Evolutionary conservation across 2,329 filamentous ascomycete genomes (phyloP).

Genomic region (Fusarium falciforme): DNA sequence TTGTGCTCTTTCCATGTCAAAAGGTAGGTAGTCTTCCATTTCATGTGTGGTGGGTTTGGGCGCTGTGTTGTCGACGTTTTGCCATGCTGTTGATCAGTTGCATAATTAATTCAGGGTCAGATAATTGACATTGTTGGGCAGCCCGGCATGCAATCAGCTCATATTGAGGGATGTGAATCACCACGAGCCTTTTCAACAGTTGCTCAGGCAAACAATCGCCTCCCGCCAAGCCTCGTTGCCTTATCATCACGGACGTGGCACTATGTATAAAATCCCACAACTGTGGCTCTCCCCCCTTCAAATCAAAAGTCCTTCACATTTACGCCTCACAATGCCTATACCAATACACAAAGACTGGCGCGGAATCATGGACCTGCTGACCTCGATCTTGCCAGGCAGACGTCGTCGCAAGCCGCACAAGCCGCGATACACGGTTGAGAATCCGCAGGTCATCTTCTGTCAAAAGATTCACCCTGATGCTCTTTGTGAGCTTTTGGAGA

Average conservation of each 20-base stretch:
- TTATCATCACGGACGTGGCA: neutral
- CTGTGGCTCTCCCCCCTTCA: neutral
- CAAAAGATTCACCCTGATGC: neutral
- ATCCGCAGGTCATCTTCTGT: neutral
- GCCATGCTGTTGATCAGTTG: neutral
- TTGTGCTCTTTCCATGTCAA: neutral
- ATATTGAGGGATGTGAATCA: neutral
- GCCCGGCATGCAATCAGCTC: neutral
- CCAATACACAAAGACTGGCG: neutral
- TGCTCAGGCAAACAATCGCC: neutral
- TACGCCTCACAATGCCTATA: neutral
- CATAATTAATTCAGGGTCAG: neutral
- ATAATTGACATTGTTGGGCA: neutral
- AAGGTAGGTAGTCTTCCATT: neutral
- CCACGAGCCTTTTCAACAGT: neutral
- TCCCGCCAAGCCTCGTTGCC: neutral
- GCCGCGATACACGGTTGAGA: neutral
- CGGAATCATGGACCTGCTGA: neutral
- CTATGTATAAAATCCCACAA: neutral
- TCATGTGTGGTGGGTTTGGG: neutral
- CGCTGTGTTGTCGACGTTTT: neutral
- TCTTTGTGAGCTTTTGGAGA: neutral
- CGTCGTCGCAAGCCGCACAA: neutral
- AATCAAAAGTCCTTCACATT: neutral
- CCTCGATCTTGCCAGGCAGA: neutral